Evolutionary conservation across 1,139 yeast species (phyloP).

Genomic region (Eremothecium coryli): DNA sequence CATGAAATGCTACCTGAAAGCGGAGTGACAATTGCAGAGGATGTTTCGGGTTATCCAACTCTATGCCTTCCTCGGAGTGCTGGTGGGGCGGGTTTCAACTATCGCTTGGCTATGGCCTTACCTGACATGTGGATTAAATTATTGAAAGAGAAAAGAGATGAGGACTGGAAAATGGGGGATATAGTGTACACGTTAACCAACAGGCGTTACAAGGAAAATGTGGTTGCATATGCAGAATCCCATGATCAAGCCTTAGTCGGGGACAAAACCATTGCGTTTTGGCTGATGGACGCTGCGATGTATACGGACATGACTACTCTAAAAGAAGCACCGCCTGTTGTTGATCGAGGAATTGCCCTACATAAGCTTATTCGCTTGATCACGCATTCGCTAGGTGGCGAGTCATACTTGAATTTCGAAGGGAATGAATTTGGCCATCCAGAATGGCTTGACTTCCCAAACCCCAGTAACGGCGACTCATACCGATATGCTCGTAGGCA

Average conservation of each 20-base stretch:
- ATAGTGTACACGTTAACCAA: conserved; percentile 79
- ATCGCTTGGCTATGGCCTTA: conserved; percentile 90
- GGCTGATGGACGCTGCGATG: conserved; percentile 99
- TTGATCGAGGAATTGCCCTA: conserved; percentile 82
- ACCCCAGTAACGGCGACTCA: conserved; percentile 77
- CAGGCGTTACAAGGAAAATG: conserved; percentile 80
- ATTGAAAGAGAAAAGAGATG: conserved; percentile 73
- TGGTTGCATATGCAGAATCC: conserved; percentile 88
- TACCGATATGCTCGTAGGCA: conserved; percentile 94
- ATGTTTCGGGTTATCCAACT: conserved; percentile 96
- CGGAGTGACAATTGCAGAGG: conserved; percentile 85
- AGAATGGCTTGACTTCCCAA: conserved; percentile 96
- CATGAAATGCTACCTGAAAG: conserved; percentile 42
- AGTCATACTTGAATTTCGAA: conserved; percentile 90
- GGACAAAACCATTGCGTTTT: conserved; percentile 90
- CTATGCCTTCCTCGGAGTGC: conserved; percentile 60
- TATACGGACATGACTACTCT: conserved; percentile 86
- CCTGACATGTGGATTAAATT: conserved; percentile 99
- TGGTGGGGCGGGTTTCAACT: conserved; percentile 93
- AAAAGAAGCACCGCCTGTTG: conserved; percentile 60
- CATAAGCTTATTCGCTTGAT: conserved; percentile 84
- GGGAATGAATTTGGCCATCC: conserved; percentile 99
- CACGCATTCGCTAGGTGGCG: conserved; percentile 89
- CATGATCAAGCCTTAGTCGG: conserved; percentile 98
- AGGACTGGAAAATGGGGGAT: conserved; percentile 82